Conservation (phyloP, 2,329 filamentous ascomycete species). For the Aspergillus novoparasiticus region DNA sequence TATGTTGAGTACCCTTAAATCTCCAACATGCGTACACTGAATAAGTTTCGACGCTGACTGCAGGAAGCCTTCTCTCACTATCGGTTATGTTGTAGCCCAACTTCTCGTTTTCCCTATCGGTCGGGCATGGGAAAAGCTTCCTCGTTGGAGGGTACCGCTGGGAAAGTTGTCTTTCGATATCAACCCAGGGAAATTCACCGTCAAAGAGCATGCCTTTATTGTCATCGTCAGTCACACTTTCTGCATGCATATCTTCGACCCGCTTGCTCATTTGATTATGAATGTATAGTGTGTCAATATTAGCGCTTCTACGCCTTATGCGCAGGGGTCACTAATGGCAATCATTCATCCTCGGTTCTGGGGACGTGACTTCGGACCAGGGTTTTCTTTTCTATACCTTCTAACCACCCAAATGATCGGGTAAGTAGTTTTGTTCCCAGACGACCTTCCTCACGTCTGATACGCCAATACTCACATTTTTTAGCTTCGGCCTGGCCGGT, state of each 20-base stretch:
- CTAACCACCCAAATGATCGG: constrained; percentile 36
- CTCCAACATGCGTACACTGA: not conserved
- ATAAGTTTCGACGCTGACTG: not conserved
- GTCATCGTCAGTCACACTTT: constrained; percentile 20
- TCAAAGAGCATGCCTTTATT: constrained; percentile 29
- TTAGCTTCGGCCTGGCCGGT: constrained; percentile 24
- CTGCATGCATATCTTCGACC: not conserved
- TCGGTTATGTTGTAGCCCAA: constrained; percentile 28
- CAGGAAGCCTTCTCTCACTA: constrained; percentile 22
- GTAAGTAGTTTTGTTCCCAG: constrained; percentile 4
- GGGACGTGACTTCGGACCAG: constrained; percentile 35
- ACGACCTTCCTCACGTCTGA: not conserved
- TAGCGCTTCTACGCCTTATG: constrained; percentile 29
- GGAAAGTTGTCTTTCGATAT: constrained; percentile 23
- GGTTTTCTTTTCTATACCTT: constrained; percentile 37
- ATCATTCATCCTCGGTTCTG: constrained; percentile 40
- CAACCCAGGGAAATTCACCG: constrained; percentile 25
- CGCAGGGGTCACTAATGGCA: constrained; percentile 32
- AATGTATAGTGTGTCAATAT: constrained; percentile 31
- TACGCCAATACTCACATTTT: not conserved
- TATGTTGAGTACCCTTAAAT: constrained; percentile 6
- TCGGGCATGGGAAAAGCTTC: constrained; percentile 26
- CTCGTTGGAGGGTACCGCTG: constrained; percentile 25
- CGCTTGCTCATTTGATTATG: not conserved
- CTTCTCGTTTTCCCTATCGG: constrained; percentile 25